phyloP scores from a whole-genome alignment of 805 yeast species.

The Helenozyma baotianmanensis region DNA sequence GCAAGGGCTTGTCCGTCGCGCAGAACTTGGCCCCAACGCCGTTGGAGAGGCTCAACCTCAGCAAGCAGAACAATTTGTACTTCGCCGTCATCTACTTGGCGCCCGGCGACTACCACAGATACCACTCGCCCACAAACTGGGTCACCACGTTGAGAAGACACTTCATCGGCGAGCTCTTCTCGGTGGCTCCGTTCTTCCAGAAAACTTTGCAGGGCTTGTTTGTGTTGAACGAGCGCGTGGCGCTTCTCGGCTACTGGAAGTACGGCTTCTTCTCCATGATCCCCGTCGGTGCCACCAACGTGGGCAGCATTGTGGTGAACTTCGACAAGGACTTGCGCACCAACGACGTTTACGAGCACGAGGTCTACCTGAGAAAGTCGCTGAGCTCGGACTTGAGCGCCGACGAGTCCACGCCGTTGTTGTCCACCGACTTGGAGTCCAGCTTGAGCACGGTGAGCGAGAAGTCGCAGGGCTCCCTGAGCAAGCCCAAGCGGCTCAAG shows the following conservation, averaged over 20 bases:
- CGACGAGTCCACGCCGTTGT: conserved; percentile 30
- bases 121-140: conserved; percentile 96
- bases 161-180: conserved; percentile 90
- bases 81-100: conserved; percentile 93
- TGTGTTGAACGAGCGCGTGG: conserved; percentile 91
- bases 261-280: conserved; percentile 98
- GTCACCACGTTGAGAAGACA: conserved; percentile 90
- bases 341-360: conserved; percentile 62
- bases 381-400: conserved; percentile 4
- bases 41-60: conserved; percentile 24
- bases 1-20: conserved; percentile 37
- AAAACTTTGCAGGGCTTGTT: conserved; percentile 79
- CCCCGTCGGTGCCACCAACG: conserved; percentile 99
- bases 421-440: conserved; percentile 10
- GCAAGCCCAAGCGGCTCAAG: conserved; percentile 37
- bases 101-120: conserved; percentile 97
- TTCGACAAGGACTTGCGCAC: conserved; percentile 89
- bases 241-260: conserved; percentile 92
- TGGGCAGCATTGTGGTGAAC: conserved; percentile 87
- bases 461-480: not conserved
- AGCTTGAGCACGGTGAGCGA: not conserved
- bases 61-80: conserved; percentile 55
- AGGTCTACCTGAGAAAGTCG: conserved; percentile 24
- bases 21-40: conserved; percentile 36
- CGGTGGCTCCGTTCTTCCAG: conserved; percentile 97